Percentiles rank a stretch among this genome's conserved stretches.
phyloP scores from a whole-genome alignment of 2,329 filamentous ascomycete species.

The Fusarium paranaense region DNA sequence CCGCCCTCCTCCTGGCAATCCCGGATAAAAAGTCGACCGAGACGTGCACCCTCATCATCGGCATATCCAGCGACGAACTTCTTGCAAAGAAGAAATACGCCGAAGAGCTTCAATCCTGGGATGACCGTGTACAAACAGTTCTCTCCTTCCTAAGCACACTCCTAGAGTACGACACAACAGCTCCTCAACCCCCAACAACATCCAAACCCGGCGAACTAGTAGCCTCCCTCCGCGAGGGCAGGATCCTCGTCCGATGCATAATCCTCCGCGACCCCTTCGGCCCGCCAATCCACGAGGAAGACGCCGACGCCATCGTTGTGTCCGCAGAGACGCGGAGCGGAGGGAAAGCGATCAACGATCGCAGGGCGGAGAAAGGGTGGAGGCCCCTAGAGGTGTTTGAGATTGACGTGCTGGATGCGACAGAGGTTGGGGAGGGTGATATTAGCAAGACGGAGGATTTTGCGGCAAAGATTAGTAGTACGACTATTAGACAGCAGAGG shows the following conservation, averaged over 20 bases:
- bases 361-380: conserved; percentile 82
- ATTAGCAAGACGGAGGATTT: conserved; percentile 69
- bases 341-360: conserved; percentile 87
- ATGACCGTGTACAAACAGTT: conserved; percentile 75
- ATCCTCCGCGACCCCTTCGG: conserved; percentile 90
- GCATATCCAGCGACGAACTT: conserved; percentile 89
- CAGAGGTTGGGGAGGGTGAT: conserved; percentile 48
- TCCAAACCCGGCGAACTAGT: conserved; percentile 45
- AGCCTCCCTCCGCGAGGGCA: conserved; percentile 68
- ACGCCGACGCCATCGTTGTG: conserved; percentile 84
- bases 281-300: conserved; percentile 85
- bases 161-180: conserved; percentile 56
- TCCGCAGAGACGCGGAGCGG: conserved; percentile 89
- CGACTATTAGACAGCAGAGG: conserved; percentile 74
- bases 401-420: conserved; percentile 84
- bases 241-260: conserved; percentile 79
- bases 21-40: conserved; percentile 51
- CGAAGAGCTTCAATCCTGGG: conserved; percentile 84
- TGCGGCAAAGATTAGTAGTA: conserved; percentile 90
- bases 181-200: conserved; percentile 17
- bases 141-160: conserved; percentile 79
- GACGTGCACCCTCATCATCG: conserved; percentile 76
- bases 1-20: conserved; percentile 75
- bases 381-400: conserved; percentile 81
- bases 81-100: conserved; percentile 90